Evolutionary conservation across 2,329 filamentous ascomycete genomes (phyloP).

Genomic region (Penicillium thymicola): DNA sequence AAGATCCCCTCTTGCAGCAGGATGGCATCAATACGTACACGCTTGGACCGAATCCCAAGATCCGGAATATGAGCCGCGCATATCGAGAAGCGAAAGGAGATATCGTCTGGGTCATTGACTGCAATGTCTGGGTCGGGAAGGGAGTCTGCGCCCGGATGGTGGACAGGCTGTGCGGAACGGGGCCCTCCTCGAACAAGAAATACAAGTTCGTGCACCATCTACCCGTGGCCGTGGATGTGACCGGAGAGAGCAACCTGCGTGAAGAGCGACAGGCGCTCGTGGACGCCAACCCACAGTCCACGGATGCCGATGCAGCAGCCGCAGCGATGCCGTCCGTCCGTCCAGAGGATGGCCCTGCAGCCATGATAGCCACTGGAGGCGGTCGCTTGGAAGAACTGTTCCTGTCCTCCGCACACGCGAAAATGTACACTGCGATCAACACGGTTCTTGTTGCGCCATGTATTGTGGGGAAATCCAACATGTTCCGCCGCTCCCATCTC

Average conservation of each 20-base stretch:
- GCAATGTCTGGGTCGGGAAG: constrained; percentile 86
- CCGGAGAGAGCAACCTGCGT: constrained; percentile 25
- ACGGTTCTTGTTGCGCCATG: constrained; percentile 87
- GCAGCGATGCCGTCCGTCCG: constrained; percentile 11
- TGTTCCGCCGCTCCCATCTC: constrained; percentile 92
- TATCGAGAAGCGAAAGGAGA: constrained; percentile 86
- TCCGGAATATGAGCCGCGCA: constrained; percentile 89
- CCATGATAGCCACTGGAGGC: constrained; percentile 54
- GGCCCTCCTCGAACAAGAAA: constrained; percentile 42
- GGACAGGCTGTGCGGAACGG: constrained; percentile 73
- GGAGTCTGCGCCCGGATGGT: constrained; percentile 85
- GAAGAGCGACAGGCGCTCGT: constrained; percentile 30
- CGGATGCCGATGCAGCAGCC: constrained; percentile 1
- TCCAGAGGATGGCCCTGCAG: constrained; percentile 19
- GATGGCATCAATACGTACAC: constrained; percentile 50
- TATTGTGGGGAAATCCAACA: constrained; percentile 94
- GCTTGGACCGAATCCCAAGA: constrained; percentile 96
- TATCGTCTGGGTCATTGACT: constrained; percentile 91
- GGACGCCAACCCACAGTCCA: constrained; percentile 17
- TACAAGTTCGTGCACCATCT: constrained; percentile 96
- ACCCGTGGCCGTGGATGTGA: constrained; percentile 78
- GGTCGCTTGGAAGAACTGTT: constrained; percentile 91
- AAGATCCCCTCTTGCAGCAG: constrained; percentile 68
- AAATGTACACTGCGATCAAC: constrained; percentile 98
- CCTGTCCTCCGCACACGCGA: constrained; percentile 88